A percentile compares a stretch with the other conserved stretches of the same genome.
Evolutionary conservation across 2,329 filamentous ascomycete species (phyloP).

Genomic region (Pseudohalonectria lignicola): DNA sequence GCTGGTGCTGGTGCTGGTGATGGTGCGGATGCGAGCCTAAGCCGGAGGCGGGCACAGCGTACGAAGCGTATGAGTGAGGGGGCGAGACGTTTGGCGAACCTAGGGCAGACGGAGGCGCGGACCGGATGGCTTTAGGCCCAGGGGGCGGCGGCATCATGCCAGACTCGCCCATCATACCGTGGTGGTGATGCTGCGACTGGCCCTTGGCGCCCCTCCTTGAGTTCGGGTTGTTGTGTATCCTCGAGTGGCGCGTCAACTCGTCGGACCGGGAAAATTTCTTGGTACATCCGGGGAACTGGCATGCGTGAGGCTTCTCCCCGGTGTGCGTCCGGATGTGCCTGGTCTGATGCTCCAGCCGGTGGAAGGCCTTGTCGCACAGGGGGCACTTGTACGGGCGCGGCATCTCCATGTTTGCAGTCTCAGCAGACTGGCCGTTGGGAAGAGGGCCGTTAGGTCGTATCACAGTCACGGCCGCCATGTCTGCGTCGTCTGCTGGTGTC

Average conservation of each 20-base stretch:
- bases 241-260: slow-evolving; percentile 89
- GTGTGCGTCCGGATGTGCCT: slow-evolving; percentile 75
- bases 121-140: slow-evolving; percentile 70
- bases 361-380: slow-evolving; percentile 96
- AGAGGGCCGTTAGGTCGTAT: slow-evolving; percentile 53
- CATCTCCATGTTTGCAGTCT: slow-evolving; percentile 47
- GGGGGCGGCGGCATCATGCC: slow-evolving; percentile 70
- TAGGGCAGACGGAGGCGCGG: slow-evolving; percentile 75
- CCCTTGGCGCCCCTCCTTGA: slow-evolving; percentile 85
- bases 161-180: slow-evolving; percentile 38
- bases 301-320: slow-evolving; percentile 86
- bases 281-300: slow-evolving; percentile 88
- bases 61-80: slow-evolving; percentile 77
- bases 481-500: slow-evolving; percentile 24
- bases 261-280: slow-evolving; percentile 86
- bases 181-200: slow-evolving; percentile 33
- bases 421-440: slow-evolving; percentile 48
- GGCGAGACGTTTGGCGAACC: slow-evolving; percentile 94
- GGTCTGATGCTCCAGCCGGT: slow-evolving; percentile 89
- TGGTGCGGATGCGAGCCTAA: slow-evolving; percentile 38
- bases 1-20: slow-evolving; percentile 19
- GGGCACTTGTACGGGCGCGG: slow-evolving; percentile 97
- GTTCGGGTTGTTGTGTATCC: slow-evolving; percentile 99
- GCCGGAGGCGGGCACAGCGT: slow-evolving; percentile 34
- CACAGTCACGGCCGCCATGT: slow-evolving; percentile 42